Conservation (phyloP, 768 basidiomycete genomes). For the Tricholoma hemisulphureum region DNA sequence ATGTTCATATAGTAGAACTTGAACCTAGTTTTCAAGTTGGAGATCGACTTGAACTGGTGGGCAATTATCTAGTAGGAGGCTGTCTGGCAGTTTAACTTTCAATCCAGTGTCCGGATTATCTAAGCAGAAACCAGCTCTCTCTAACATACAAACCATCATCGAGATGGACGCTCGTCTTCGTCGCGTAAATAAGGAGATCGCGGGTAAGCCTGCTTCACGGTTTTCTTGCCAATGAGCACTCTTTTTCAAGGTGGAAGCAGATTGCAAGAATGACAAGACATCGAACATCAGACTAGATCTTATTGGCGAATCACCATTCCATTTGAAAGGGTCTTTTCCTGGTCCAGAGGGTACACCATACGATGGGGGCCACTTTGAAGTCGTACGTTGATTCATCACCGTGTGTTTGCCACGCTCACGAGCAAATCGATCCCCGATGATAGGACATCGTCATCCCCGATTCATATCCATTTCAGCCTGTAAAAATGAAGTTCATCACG, state of each 20-base stretch:
- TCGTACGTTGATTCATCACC: constrained; percentile 53
- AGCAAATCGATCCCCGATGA: background rate
- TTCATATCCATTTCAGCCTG: constrained; percentile 87
- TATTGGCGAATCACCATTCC: constrained; percentile 86
- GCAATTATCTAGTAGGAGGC: too few relatives aligned
- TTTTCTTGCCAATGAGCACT: background rate
- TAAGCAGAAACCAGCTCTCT: constrained; percentile 4
- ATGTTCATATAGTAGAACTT: too few relatives aligned
- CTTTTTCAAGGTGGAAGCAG: constrained; percentile 37
- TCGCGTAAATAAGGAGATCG: constrained; percentile 92
- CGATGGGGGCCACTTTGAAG: constrained; percentile 86
- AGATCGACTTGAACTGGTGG: background rate
- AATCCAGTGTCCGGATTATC: constrained; percentile 3
- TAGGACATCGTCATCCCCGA: constrained; percentile 94
- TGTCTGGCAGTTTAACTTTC: too few relatives aligned
- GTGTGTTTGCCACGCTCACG: background rate
- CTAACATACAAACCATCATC: background rate
- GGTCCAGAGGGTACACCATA: constrained; percentile 95
- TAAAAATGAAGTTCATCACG: constrained; percentile 98
- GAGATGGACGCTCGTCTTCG: constrained; percentile 85
- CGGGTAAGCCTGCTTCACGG: constrained; percentile 47
- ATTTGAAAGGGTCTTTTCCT: constrained; percentile 86
- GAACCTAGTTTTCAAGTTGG: too few relatives aligned
- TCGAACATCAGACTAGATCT: constrained; percentile 85
- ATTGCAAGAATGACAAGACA: constrained; percentile 94